phyloP scores from a whole-genome alignment of 306 rosid genomes.

The Lathyrus aphaca region DNA sequence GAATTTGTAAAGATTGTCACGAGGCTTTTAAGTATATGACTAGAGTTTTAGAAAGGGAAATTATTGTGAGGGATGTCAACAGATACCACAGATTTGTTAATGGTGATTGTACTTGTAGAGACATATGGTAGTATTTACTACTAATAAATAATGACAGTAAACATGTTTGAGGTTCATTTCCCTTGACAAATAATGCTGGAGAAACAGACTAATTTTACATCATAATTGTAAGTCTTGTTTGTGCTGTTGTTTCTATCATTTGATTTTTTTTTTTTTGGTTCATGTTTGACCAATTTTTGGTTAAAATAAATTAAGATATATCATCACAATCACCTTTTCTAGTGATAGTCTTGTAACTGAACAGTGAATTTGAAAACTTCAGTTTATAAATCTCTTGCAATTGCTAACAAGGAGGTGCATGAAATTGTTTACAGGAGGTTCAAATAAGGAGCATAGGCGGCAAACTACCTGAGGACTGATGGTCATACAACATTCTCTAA shows the following conservation, averaged over 20 bases:
- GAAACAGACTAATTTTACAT: conserved; percentile 1
- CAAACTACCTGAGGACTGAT: background rate
- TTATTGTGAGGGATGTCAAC: conserved; percentile 78
- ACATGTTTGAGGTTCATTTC: conserved; percentile 27
- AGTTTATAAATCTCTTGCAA: background rate
- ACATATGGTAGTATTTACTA: conserved; percentile 58
- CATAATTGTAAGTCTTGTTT: background rate
- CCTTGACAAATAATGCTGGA: conserved; percentile 4
- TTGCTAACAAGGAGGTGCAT: background rate
- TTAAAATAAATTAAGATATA: conserved; percentile 12
- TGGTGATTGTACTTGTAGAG: conserved; percentile 75
- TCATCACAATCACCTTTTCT: conserved; percentile 4
- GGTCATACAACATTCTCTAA: background rate
- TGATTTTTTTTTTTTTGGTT: background rate
- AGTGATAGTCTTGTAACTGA: conserved; percentile 1
- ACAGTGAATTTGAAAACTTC: conserved; percentile 5
- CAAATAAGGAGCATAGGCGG: background rate
- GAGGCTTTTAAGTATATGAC: conserved; percentile 75
- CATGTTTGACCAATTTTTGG: background rate
- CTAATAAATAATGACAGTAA: background rate
- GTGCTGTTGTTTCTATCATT: background rate
- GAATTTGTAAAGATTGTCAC: conserved; percentile 87
- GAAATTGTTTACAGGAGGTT: conserved; percentile 2
- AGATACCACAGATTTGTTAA: conserved; percentile 76
- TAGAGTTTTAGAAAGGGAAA: conserved; percentile 68